Conservation (phyloP, 2,329 filamentous ascomycete species). For the Penicillium concentricum region DNA sequence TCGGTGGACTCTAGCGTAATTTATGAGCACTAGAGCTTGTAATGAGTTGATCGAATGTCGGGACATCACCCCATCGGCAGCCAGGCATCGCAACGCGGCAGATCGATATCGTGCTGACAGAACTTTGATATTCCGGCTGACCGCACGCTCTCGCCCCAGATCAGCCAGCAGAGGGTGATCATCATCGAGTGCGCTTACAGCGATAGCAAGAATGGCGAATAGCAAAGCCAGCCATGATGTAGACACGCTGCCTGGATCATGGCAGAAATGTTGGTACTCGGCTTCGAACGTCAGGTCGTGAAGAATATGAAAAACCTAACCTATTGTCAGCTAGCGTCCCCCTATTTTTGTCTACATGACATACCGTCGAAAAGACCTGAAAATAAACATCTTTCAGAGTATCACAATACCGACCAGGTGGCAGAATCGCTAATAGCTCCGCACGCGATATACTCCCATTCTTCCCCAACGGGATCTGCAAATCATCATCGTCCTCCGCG, state of each 20-base stretch:
- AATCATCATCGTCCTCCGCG: slow-evolving; percentile 32
- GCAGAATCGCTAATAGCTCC: slow-evolving; percentile 34
- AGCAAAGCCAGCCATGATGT: slow-evolving; percentile 42
- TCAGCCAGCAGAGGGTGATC: slow-evolving; percentile 38
- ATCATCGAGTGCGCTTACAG: slow-evolving; percentile 39
- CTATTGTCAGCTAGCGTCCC: slow-evolving; percentile 5
- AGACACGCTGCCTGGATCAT: slow-evolving; percentile 36
- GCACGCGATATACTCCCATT: slow-evolving; percentile 26
- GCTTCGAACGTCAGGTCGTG: slow-evolving; percentile 43
- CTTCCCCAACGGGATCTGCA: slow-evolving; percentile 33
- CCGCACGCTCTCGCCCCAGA: slow-evolving; percentile 36
- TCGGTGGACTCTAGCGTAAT: slow-evolving; percentile 39
- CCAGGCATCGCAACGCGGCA: slow-evolving; percentile 39
- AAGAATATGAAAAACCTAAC: slow-evolving; percentile 41
- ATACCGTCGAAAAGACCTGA: slow-evolving; percentile 40
- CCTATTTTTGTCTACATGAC: slow-evolving; percentile 6
- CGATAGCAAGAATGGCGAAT: slow-evolving; percentile 40
- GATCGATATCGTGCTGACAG: slow-evolving; percentile 40
- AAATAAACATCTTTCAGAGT: slow-evolving; percentile 38
- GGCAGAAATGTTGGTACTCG: slow-evolving; percentile 40
- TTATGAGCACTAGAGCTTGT: slow-evolving; percentile 41
- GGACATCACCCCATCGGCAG: slow-evolving; percentile 40
- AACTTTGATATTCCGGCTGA: slow-evolving; percentile 37
- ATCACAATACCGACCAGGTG: slow-evolving; percentile 38
- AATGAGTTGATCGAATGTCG: slow-evolving; percentile 42